phyloP scores from a whole-genome alignment of 805 yeast species.

The Kluyveromyces wickerhamii region DNA sequence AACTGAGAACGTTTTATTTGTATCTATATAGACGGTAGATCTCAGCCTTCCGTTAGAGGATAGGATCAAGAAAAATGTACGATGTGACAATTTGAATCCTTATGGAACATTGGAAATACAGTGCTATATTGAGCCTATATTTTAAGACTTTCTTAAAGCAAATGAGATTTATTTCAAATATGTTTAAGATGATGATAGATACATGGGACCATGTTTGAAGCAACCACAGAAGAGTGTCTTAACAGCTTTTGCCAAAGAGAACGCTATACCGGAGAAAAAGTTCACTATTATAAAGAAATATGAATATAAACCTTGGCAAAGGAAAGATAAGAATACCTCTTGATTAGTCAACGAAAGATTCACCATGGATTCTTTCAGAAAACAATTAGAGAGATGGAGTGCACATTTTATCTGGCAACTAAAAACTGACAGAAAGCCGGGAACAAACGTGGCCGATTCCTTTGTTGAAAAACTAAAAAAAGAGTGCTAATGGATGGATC shows the following conservation, averaged over 20 bases:
- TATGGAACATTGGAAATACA: slow-evolving; percentile 64
- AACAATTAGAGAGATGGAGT: slow-evolving; percentile 59
- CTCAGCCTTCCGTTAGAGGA: too few species aligned
- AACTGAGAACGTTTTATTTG: too few species aligned
- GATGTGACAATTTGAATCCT: slow-evolving; percentile 42
- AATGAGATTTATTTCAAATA: slow-evolving; percentile 48
- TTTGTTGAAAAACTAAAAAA: slow-evolving; percentile 38
- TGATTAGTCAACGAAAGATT: slow-evolving; percentile 36
- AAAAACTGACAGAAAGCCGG: slow-evolving; percentile 30
- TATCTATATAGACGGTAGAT: too few species aligned
- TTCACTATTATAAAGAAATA: slow-evolving; percentile 36
- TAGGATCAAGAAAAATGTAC: too few species aligned
- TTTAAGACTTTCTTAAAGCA: slow-evolving; percentile 44
- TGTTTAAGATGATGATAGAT: slow-evolving; percentile 38
- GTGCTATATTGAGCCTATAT: slow-evolving; percentile 65
- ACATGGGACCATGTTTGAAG: slow-evolving; percentile 62
- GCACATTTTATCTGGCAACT: slow-evolving; percentile 52
- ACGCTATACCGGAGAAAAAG: slow-evolving; percentile 36
- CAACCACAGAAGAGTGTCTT: slow-evolving; percentile 55
- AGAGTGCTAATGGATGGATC: slow-evolving; percentile 39
- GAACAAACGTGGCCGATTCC: slow-evolving; percentile 41
- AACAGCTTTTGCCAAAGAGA: slow-evolving; percentile 35
- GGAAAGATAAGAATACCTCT: slow-evolving; percentile 23
- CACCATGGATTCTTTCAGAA: slow-evolving; percentile 38
- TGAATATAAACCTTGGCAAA: slow-evolving; percentile 25